A percentile compares a stretch with the other conserved stretches of the same genome.
Conservation (phyloP, 176 grass and related monocot genomes). For the Aegilops sharonensis region DNA sequence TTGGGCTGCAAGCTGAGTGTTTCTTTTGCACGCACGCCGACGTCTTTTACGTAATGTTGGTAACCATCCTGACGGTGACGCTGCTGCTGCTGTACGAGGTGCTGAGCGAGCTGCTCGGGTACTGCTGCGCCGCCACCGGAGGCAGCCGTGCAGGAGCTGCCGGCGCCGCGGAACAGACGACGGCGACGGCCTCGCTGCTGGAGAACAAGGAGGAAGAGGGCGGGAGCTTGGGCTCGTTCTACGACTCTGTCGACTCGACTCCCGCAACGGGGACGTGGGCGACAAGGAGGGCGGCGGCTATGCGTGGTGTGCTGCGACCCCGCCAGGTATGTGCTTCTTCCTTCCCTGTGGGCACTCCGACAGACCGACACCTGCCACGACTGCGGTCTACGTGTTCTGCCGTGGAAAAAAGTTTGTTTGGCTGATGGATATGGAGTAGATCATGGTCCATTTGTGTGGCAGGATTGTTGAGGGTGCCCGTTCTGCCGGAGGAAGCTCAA, state of each 20-base stretch:
- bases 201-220: slow-evolving; percentile 50
- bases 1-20: not conserved
- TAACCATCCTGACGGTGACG: slow-evolving; percentile 39
- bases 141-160: too few species aligned
- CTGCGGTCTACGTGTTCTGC: not conserved
- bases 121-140: not conserved
- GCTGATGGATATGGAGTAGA: not conserved
- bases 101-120: slow-evolving; percentile 21
- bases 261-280: slow-evolving; percentile 50
- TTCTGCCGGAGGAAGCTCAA: slow-evolving; percentile 70
- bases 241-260: slow-evolving; percentile 81
- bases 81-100: slow-evolving; percentile 47
- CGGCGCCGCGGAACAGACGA: too few species aligned
- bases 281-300: slow-evolving; percentile 22
- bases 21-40: not conserved
- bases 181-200: slow-evolving; percentile 12
- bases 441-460: slow-evolving; percentile 1
- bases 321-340: slow-evolving; percentile 48
- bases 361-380: slow-evolving; percentile 61
- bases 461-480: slow-evolving; percentile 62
- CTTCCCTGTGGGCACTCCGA: slow-evolving; percentile 44
- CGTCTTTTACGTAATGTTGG: not conserved
- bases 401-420: not conserved
- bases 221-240: slow-evolving; percentile 68
- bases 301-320: slow-evolving; percentile 56